Evolutionary conservation across 1,139 yeast species (phyloP).

Genomic region (Pichia sp.): DNA sequence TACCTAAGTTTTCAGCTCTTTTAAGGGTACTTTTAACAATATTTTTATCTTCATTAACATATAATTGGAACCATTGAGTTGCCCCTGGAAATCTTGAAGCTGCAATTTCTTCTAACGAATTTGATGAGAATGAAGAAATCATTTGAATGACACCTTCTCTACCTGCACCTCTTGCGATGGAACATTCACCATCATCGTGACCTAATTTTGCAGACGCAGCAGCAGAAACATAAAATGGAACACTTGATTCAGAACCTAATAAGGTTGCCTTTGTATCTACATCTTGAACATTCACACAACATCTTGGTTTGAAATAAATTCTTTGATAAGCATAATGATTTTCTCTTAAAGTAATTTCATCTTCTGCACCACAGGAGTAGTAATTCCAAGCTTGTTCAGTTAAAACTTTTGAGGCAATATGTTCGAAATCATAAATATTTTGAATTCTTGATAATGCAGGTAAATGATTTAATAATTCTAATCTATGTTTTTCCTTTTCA

Average conservation of each 20-base stretch:
- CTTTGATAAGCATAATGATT: constrained; percentile 33
- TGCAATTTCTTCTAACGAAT: constrained; percentile 51
- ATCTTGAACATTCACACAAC: constrained; percentile 33
- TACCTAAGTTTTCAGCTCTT: constrained; percentile 33
- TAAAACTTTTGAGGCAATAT: constrained; percentile 29
- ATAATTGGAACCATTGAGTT: constrained; percentile 85
- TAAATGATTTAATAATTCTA: constrained; percentile 19
- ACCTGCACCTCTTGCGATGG: constrained; percentile 65
- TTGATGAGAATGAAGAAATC: constrained; percentile 51
- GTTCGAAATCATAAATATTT: constrained; percentile 33
- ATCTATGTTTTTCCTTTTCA: constrained; percentile 30
- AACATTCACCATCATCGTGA: constrained; percentile 70
- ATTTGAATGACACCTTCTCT: constrained; percentile 45
- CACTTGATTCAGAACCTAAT: constrained; percentile 40
- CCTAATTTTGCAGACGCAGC: constrained; percentile 76
- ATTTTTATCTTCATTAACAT: constrained; percentile 67
- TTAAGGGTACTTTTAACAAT: constrained; percentile 52
- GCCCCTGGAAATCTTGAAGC: constrained; percentile 48
- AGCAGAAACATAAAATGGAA: constrained; percentile 70
- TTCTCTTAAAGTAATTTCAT: constrained; percentile 33
- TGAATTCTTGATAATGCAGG: constrained; percentile 29
- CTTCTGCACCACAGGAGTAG: constrained; percentile 32
- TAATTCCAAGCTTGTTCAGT: constrained; percentile 32
- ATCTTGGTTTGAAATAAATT: constrained; percentile 32
- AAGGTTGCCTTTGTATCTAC: constrained; percentile 34